These are phyloP conservation scores for Larix sibirica DNA, from an alignment of 83 land plant genomes.

Conservation along the genomic window DNA sequence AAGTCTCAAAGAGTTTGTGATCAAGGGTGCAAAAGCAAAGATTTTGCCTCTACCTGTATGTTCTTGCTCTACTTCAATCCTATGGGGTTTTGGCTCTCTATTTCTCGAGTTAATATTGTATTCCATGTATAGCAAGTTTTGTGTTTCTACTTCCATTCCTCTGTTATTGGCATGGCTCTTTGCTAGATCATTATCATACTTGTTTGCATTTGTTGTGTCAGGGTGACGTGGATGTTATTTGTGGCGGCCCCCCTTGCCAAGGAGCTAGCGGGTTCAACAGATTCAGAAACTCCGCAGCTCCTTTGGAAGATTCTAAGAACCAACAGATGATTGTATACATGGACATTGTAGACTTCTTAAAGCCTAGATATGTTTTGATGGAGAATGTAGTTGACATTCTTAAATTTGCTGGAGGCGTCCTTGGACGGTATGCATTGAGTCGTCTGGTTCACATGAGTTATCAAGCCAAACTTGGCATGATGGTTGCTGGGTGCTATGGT, in stretches of 20 bases:
- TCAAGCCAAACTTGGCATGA: conserved; percentile 94
- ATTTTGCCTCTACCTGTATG: conserved; percentile 87
- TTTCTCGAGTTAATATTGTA: background rate
- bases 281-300: conserved; percentile 69
- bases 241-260: conserved; percentile 99
- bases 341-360: conserved; percentile 90
- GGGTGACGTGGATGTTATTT: conserved; percentile 96
- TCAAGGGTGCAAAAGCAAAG: conserved; percentile 44
- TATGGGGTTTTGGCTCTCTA: background rate
- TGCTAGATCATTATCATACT: background rate
- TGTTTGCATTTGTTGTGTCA: conserved; percentile 20
- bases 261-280: conserved; percentile 98
- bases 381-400: conserved; percentile 98
- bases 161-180: too few relatives aligned
- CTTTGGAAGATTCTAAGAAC: conserved; percentile 80
- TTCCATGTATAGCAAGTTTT: background rate
- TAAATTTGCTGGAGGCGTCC: conserved; percentile 69
- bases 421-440: conserved; percentile 88
- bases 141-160: background rate
- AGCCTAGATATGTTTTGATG: conserved; percentile 91
- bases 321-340: conserved; percentile 86
- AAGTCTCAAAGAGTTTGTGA: conserved; percentile 66
- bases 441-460: conserved; percentile 87
- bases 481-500: conserved; percentile 99
- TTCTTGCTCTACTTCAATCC: background rate